phyloP scores from a whole-genome alignment of 2,329 filamentous ascomycete species.

The Stagonosporopsis chrysanthemi region DNA sequence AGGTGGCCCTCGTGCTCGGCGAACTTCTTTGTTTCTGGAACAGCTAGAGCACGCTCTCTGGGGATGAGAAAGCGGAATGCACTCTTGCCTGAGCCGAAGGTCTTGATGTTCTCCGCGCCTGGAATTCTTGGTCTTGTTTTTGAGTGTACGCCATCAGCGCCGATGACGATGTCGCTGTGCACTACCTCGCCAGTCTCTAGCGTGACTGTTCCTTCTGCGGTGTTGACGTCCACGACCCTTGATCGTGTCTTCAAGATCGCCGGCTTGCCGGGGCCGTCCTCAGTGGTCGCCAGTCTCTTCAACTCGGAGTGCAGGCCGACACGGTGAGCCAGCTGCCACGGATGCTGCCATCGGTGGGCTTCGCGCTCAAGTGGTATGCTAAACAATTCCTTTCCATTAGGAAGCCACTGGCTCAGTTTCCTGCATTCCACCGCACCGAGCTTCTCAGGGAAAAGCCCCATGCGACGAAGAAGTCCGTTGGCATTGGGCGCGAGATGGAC shows the following conservation, averaged over 20 bases:
- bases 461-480: constrained; percentile 62
- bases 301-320: constrained; percentile 61
- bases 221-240: constrained; percentile 56
- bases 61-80: constrained; percentile 65
- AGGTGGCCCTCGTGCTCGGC: constrained; percentile 51
- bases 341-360: constrained; percentile 59
- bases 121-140: constrained; percentile 35
- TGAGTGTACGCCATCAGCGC: constrained; percentile 63
- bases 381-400: constrained; percentile 47
- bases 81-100: constrained; percentile 61
- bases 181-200: constrained; percentile 53
- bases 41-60: constrained; percentile 52
- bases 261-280: constrained; percentile 45
- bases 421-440: constrained; percentile 47
- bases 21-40: constrained; percentile 51
- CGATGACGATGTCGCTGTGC: constrained; percentile 60
- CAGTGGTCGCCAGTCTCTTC: constrained; percentile 56
- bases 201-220: constrained; percentile 29
- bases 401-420: constrained; percentile 50
- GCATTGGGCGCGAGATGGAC: constrained; percentile 70
- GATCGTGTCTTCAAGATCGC: constrained; percentile 53
- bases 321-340: constrained; percentile 63
- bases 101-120: constrained; percentile 43
- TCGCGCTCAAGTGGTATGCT: constrained; percentile 47
- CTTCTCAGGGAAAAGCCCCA: constrained; percentile 53